A percentile compares a stretch with the other conserved stretches of the same genome.
Evolutionary conservation across 495 filamentous ascomycete genomes (phyloP).

Genomic region (Penicillium parvum): DNA sequence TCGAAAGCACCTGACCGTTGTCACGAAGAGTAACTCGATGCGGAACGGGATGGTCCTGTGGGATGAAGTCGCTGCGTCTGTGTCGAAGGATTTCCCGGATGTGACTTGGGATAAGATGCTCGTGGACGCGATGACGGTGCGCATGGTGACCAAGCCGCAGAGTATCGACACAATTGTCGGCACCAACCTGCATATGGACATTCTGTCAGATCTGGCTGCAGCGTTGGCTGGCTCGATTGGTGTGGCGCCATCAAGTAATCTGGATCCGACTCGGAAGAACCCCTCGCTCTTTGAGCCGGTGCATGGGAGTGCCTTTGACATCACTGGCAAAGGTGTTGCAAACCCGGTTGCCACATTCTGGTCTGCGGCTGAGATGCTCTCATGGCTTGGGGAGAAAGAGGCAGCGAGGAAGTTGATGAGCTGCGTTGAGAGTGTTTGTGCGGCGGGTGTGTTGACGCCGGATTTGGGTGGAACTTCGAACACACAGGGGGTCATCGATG

Average conservation of each 20-base stretch:
- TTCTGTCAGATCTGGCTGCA: conserved; percentile 49
- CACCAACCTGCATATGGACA: conserved; percentile 50
- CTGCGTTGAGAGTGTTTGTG: conserved; percentile 52
- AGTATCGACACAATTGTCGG: conserved; percentile 49
- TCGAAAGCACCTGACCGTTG: conserved; percentile 42
- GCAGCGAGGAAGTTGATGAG: conserved; percentile 50
- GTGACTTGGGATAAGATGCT: conserved; percentile 48
- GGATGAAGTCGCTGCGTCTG: conserved; percentile 40
- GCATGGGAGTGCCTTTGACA: conserved; percentile 59
- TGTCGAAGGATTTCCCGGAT: conserved; percentile 43
- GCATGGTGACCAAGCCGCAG: conserved; percentile 46
- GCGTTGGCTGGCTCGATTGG: conserved; percentile 46
- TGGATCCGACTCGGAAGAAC: conserved; percentile 53
- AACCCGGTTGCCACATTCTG: conserved; percentile 65
- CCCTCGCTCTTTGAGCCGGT: conserved; percentile 60
- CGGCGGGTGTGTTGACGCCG: conserved; percentile 45
- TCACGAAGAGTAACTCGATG: conserved; percentile 51
- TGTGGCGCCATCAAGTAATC: conserved; percentile 50
- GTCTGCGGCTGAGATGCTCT: conserved; percentile 60
- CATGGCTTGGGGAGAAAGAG: conserved; percentile 52
- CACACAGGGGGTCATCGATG: conserved; percentile 53
- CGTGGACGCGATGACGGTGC: conserved; percentile 49
- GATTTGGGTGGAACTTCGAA: conserved; percentile 51
- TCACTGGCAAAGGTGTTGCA: conserved; percentile 59
- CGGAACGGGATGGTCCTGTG: conserved; percentile 49